Percentiles rank a stretch among this genome's conserved stretches.
These are phyloP conservation scores for Magnaporthiopsis rhizophila DNA, from an alignment of 2,329 filamentous ascomycete genomes.

Conservation along the genomic window DNA sequence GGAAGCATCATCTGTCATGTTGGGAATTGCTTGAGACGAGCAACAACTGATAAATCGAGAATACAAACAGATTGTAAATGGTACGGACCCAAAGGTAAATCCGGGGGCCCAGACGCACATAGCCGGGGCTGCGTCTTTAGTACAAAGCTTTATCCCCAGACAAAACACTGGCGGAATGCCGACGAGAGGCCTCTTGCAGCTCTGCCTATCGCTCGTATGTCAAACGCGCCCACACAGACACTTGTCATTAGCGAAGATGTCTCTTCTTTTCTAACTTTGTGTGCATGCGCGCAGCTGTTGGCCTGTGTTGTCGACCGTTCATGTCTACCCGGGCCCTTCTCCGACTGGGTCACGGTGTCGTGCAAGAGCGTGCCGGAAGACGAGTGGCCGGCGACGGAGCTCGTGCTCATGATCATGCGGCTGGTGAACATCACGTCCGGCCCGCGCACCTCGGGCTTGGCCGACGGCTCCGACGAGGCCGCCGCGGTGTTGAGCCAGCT, in stretches of 20 bases:
- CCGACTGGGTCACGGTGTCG: constrained; percentile 34
- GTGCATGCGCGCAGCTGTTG: constrained; percentile 27
- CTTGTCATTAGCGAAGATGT: no score
- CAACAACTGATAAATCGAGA: neutral
- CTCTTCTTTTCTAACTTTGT: neutral
- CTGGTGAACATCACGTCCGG: constrained; percentile 31
- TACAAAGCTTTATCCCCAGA: constrained; percentile 37
- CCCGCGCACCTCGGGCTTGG: constrained; percentile 24
- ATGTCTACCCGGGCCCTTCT: constrained; percentile 31
- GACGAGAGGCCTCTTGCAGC: constrained; percentile 43
- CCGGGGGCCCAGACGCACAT: constrained; percentile 49
- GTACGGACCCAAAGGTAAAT: constrained; percentile 26
- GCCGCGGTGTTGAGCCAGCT: constrained; percentile 30
- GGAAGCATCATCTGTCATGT: no score
- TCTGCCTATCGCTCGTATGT: constrained; percentile 51
- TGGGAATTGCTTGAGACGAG: no score
- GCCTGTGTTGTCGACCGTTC: constrained; percentile 32
- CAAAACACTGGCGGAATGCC: constrained; percentile 31
- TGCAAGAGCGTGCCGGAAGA: constrained; percentile 26
- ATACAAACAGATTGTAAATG: constrained; percentile 32
- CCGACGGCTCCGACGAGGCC: constrained; percentile 24
- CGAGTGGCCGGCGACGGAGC: constrained; percentile 28
- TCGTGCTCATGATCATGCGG: constrained; percentile 31
- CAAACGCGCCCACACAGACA: no score
- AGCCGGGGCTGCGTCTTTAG: constrained; percentile 50